Evolutionary conservation across 148 eudicot species (phyloP).

Genomic region (Silene uniflora): DNA sequence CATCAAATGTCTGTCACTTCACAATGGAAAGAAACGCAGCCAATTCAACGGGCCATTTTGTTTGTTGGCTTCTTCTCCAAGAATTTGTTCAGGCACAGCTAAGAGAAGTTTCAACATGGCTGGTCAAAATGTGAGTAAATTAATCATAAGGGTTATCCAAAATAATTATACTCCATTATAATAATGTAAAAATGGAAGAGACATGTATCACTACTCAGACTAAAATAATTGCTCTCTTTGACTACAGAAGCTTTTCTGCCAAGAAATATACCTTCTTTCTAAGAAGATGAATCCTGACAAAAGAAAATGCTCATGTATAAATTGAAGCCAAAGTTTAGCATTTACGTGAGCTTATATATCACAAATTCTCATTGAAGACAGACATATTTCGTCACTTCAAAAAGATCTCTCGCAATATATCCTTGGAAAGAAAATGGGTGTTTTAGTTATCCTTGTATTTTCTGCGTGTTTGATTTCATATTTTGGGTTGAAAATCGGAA

Average conservation of each 20-base stretch:
- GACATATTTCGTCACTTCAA: too few relatives aligned
- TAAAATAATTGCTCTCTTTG: neutral
- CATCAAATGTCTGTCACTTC: neutral
- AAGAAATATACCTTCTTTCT: neutral
- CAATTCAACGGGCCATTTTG: too few relatives aligned
- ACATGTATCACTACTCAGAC: neutral
- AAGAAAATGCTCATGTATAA: neutral
- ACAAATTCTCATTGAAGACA: too few relatives aligned
- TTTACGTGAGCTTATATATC: too few relatives aligned
- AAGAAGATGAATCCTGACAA: neutral
- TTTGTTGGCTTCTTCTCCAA: constrained; percentile 1
- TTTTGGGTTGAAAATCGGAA: constrained; percentile 13
- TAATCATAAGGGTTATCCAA: neutral
- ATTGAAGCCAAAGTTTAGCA: neutral
- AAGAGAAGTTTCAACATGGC: neutral
- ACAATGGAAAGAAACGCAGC: neutral
- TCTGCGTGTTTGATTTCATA: constrained; percentile 18
- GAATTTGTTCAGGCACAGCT: neutral
- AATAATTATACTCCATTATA: neutral
- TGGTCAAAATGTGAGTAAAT: neutral
- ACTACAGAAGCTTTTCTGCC: neutral
- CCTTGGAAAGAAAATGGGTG: constrained; percentile 11
- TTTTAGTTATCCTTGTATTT: constrained; percentile 3
- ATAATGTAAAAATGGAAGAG: neutral
- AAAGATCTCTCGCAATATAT: too few relatives aligned